Evolutionary conservation across 2,329 filamentous ascomycete species (phyloP).

Genomic region (Coccinonectria pachysandricola): DNA sequence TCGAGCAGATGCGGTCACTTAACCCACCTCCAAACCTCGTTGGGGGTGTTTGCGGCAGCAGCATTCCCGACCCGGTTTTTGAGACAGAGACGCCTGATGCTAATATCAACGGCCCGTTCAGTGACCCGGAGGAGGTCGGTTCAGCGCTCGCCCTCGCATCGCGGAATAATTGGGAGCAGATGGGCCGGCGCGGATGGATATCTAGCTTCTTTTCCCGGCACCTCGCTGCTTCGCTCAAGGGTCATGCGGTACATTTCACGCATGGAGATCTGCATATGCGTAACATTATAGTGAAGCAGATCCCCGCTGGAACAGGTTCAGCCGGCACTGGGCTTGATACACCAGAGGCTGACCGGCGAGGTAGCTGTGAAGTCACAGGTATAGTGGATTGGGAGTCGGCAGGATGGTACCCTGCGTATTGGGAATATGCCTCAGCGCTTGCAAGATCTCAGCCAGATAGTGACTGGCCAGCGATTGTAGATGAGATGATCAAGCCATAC

Average conservation of each 20-base stretch:
- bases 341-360: slow-evolving; percentile 1
- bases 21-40: slow-evolving; percentile 1
- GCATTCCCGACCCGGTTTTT: neutral
- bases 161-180: slow-evolving; percentile 1
- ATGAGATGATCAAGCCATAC: slow-evolving; percentile 4
- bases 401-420: slow-evolving; percentile 7
- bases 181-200: slow-evolving; percentile 1
- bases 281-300: slow-evolving; percentile 5
- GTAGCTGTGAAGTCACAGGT: slow-evolving; percentile 2
- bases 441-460: slow-evolving; percentile 2
- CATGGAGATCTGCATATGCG: slow-evolving; percentile 6
- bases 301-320: neutral
- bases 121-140: slow-evolving; percentile 2
- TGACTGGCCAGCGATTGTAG: slow-evolving; percentile 4
- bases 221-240: slow-evolving; percentile 2
- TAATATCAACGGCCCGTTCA: slow-evolving; percentile 4
- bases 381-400: slow-evolving; percentile 7
- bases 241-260: slow-evolving; percentile 4
- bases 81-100: slow-evolving; percentile 1
- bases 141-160: slow-evolving; percentile 3
- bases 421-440: slow-evolving; percentile 6
- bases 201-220: slow-evolving; percentile 3
- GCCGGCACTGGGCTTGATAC: neutral
- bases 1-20: slow-evolving; percentile 2
- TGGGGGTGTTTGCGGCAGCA: slow-evolving; percentile 1